Evolutionary conservation across 352 stramenopile genomes (phyloP).

Genomic region (Phytophthora aleatoria): DNA sequence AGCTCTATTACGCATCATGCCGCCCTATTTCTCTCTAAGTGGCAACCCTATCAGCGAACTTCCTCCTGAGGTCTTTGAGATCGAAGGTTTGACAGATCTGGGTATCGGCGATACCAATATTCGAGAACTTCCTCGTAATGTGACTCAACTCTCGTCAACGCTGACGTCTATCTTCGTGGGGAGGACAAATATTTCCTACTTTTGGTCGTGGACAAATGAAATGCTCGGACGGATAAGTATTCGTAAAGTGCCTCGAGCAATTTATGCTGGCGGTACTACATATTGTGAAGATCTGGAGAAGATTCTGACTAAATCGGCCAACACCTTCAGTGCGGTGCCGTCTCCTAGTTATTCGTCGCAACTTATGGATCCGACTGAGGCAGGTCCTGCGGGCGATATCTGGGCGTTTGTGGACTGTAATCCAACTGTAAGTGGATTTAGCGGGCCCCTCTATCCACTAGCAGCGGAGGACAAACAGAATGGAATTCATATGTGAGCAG

Average conservation of each 20-base stretch:
- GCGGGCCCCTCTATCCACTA: background rate
- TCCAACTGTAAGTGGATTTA: background rate
- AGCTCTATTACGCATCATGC: slow-evolving; percentile 2
- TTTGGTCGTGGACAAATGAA: background rate
- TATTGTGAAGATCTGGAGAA: background rate
- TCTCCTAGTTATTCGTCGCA: background rate
- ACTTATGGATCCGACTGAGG: background rate
- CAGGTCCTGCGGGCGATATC: background rate
- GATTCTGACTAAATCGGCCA: background rate
- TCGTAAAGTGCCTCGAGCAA: background rate
- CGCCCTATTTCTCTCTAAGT: slow-evolving; percentile 7
- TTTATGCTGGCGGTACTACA: background rate
- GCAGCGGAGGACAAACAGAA: background rate
- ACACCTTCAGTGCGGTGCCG: background rate
- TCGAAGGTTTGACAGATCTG: background rate
- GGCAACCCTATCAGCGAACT: slow-evolving; percentile 24
- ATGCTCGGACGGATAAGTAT: background rate
- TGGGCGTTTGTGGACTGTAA: background rate
- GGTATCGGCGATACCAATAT: background rate
- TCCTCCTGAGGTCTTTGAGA: slow-evolving; percentile 21
- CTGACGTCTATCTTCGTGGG: background rate
- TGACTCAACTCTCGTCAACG: background rate
- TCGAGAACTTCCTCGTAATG: background rate
- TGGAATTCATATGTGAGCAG: background rate
- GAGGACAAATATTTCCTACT: background rate